Evolutionary conservation across 441 rosid genomes (phyloP).

Genomic region (Erodium moschatum): DNA sequence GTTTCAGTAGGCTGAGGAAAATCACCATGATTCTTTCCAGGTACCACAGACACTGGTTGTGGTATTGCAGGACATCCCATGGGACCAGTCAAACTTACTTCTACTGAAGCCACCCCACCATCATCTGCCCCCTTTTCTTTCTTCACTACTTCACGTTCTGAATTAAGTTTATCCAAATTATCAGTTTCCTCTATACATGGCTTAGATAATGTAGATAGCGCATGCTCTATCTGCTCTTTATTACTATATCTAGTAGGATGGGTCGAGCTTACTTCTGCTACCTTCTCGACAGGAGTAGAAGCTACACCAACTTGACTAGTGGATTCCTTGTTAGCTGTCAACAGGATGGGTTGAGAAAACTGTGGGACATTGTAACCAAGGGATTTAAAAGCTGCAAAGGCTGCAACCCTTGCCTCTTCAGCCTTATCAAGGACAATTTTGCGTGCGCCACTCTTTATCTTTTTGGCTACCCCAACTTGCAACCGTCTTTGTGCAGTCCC

Average conservation of each 20-base stretch:
- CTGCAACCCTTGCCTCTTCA: conserved; percentile 91
- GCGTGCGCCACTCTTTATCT: conserved; percentile 87
- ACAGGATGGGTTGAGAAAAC: conserved; percentile 43
- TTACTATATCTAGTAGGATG: conserved; percentile 20
- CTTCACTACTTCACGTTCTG: conserved; percentile 31
- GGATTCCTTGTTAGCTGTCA: conserved; percentile 31
- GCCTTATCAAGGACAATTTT: conserved; percentile 97
- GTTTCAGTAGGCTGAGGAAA: conserved; percentile 18
- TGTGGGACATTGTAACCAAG: conserved; percentile 70
- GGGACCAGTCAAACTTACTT: conserved; percentile 22
- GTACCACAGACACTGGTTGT: conserved; percentile 25
- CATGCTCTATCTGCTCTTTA: conserved; percentile 28
- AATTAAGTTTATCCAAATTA: conserved; percentile 28
- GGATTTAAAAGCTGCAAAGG: conserved; percentile 83
- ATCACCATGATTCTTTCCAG: conserved; percentile 20
- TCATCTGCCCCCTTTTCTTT: conserved; percentile 27
- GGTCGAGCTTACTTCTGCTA: conserved; percentile 4
- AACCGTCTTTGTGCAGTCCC: conserved; percentile 67
- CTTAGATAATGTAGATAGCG: conserved; percentile 24
- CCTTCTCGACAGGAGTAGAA: conserved; percentile 25
- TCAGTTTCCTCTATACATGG: conserved; percentile 24
- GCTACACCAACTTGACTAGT: conserved; percentile 28
- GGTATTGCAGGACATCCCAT: conserved; percentile 25
- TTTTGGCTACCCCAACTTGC: conserved; percentile 83
- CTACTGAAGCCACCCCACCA: conserved; percentile 34